Conservation (phyloP, 2,329 filamentous ascomycete species). For the Zalaria obscura region DNA sequence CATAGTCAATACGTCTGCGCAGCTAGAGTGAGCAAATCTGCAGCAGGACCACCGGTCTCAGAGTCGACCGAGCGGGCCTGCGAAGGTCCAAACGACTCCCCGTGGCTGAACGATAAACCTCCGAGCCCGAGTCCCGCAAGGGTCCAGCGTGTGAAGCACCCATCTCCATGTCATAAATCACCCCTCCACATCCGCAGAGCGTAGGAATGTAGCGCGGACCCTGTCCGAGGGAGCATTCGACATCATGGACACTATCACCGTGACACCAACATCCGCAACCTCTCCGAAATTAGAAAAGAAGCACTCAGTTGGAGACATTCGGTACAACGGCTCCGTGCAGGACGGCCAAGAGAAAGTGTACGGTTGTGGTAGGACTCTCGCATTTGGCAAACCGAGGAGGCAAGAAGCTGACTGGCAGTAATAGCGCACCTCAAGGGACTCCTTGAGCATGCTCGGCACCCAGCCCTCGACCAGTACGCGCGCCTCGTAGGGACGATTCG, state of each 20-base stretch:
- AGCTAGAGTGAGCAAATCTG: too few species aligned
- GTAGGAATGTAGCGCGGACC: too few species aligned
- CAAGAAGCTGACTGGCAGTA: constrained; percentile 13
- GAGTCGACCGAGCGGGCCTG: too few species aligned
- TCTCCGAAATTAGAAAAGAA: constrained; percentile 28
- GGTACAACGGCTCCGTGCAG: constrained; percentile 2
- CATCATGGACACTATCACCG: constrained; percentile 24
- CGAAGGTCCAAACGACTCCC: too few species aligned
- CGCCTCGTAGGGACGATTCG: constrained; percentile 56
- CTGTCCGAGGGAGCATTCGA: not conserved
- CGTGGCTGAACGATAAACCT: too few species aligned
- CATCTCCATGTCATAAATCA: too few species aligned
- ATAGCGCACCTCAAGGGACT: constrained; percentile 60
- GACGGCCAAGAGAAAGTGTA: constrained; percentile 10
- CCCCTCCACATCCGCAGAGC: too few species aligned
- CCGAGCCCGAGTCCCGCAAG: too few species aligned
- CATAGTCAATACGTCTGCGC: too few species aligned
- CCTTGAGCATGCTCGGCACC: constrained; percentile 52
- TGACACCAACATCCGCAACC: constrained; percentile 23
- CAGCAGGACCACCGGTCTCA: too few species aligned
- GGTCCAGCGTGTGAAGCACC: too few species aligned
- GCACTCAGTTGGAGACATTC: constrained; percentile 9
- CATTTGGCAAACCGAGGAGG: too few species aligned
- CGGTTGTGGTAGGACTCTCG: constrained; percentile 24
- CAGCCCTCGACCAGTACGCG: constrained; percentile 58